Evolutionary conservation across 2,329 filamentous ascomycete genomes (phyloP).

Genomic region (Harringtonia lauricola): DNA sequence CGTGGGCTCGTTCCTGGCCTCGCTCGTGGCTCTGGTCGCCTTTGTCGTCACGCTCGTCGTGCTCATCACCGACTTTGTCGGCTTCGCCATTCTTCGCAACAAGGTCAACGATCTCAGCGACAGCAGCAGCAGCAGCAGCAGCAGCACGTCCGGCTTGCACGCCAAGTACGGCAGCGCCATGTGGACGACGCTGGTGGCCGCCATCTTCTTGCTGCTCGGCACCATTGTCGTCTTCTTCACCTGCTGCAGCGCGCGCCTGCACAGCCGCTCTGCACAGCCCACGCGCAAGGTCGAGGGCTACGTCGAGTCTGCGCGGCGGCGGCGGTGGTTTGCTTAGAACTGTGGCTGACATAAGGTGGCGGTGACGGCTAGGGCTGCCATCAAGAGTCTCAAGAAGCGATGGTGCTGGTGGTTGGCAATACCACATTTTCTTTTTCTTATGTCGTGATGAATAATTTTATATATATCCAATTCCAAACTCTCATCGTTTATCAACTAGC

Average conservation of each 20-base stretch:
- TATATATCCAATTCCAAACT: no score
- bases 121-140: conserved; percentile 13
- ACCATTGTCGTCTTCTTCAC: conserved; percentile 48
- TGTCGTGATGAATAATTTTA: no score
- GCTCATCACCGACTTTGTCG: conserved; percentile 45
- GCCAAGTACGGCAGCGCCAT: conserved; percentile 43
- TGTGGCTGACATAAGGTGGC: no score
- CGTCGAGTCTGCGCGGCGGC: conserved; percentile 13
- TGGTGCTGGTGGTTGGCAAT: no score
- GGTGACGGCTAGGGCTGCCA: no score
- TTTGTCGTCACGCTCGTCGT: conserved; percentile 37
- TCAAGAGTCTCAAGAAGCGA: no score
- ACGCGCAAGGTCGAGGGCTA: conserved; percentile 17
- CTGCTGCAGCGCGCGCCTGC: conserved; percentile 43
- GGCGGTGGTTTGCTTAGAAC: conserved; percentile 13
- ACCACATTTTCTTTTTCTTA: no score
- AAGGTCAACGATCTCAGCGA: conserved; percentile 44
- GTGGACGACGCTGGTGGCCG: conserved; percentile 48
- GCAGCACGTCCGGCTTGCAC: conserved; percentile 20
- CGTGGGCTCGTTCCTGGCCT: conserved; percentile 38
- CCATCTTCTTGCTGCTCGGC: conserved; percentile 42
- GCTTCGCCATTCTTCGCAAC: conserved; percentile 41
- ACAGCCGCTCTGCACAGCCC: conserved; percentile 19
- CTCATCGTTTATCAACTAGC: no score
- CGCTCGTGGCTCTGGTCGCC: conserved; percentile 35